These are phyloP conservation scores for Annulohypoxylon nitens DNA, from an alignment of 495 filamentous ascomycete species.

Conservation along the genomic window DNA sequence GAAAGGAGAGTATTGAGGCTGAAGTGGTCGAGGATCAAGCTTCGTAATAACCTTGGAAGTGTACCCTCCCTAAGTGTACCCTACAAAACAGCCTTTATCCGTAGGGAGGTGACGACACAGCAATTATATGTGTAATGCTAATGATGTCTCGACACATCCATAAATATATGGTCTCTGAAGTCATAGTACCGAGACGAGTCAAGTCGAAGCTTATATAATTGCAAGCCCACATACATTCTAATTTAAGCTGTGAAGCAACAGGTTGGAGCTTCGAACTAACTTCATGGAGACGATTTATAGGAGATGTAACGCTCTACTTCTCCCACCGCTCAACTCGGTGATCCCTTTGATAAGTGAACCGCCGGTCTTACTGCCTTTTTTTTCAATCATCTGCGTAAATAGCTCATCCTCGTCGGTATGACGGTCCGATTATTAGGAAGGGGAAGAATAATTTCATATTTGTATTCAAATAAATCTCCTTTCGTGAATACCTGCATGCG, in stretches of 20 bases:
- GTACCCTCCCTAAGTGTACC: background rate
- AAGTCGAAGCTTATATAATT: background rate
- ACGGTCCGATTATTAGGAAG: conserved; percentile 24
- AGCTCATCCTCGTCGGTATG: conserved; percentile 24
- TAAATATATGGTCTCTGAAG: conserved; percentile 15
- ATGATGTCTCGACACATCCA: conserved; percentile 5
- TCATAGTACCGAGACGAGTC: background rate
- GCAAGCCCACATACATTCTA: background rate
- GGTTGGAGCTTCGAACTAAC: background rate
- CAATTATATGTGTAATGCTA: conserved; percentile 4
- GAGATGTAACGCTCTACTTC: background rate
- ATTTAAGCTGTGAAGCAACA: background rate
- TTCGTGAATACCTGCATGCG: background rate
- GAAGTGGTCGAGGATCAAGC: conserved; percentile 40
- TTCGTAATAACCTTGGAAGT: conserved; percentile 9
- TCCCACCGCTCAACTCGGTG: background rate
- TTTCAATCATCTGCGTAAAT: conserved; percentile 10
- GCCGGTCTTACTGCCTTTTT: conserved; percentile 12
- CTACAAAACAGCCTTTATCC: conserved; percentile 38
- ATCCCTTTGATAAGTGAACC: background rate
- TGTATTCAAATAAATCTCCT: background rate
- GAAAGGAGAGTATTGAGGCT: conserved; percentile 45
- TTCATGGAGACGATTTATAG: background rate
- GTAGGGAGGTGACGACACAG: conserved; percentile 22
- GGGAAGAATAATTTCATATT: background rate